Evolutionary conservation across 768 basidiomycete species (phyloP).

Genomic region (Lactifluus piperatus): DNA sequence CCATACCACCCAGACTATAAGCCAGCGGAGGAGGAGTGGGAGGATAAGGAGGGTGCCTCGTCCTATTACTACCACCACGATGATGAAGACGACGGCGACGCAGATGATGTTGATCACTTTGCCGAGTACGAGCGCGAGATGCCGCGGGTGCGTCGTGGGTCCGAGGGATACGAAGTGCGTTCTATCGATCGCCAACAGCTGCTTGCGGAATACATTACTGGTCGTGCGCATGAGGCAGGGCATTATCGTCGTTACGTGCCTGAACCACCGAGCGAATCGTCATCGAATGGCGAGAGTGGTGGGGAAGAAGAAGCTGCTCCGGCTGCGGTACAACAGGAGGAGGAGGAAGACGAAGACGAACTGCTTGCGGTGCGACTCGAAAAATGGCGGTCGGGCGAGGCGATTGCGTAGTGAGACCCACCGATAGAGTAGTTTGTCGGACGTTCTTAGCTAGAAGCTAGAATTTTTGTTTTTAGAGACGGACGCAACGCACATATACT

Average conservation of each 20-base stretch:
- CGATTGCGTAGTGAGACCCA: constrained; percentile 11
- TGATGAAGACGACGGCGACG: constrained; percentile 26
- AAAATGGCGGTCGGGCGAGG: constrained; percentile 22
- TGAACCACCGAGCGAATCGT: constrained; percentile 37
- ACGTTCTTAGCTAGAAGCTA: no score
- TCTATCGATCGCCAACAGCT: constrained; percentile 55
- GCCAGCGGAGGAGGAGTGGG: constrained; percentile 23
- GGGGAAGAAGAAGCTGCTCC: no score
- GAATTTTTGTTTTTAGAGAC: no score
- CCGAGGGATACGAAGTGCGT: constrained; percentile 75
- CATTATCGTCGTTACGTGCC: constrained; percentile 65
- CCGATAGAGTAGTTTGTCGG: no score
- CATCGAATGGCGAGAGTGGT: constrained; percentile 16
- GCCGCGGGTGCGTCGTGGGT: constrained; percentile 50
- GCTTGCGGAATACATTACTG: constrained; percentile 46
- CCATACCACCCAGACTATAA: constrained; percentile 73
- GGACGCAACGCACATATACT: no score
- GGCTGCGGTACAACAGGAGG: background rate
- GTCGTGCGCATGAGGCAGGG: constrained; percentile 45
- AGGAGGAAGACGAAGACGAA: constrained; percentile 35
- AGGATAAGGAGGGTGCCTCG: constrained; percentile 11
- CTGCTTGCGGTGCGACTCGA: constrained; percentile 23
- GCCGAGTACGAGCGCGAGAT: constrained; percentile 17
- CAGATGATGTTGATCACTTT: constrained; percentile 21
- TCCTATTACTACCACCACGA: constrained; percentile 21